These are phyloP conservation scores for Sporothrix humicola DNA, from an alignment of 2,329 filamentous ascomycete species.

Conservation along the genomic window DNA sequence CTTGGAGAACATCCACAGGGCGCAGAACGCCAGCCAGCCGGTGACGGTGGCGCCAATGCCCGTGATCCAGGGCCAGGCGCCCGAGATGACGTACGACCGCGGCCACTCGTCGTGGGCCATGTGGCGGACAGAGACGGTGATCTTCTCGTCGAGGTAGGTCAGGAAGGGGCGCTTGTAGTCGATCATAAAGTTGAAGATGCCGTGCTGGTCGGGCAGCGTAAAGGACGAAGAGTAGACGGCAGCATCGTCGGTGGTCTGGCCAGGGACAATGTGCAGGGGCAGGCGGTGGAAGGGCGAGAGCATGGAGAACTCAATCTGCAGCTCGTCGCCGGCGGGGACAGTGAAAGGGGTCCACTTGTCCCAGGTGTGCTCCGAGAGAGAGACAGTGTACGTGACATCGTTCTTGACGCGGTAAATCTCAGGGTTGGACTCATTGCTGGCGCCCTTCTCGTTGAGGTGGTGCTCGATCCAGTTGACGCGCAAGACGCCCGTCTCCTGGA, in stretches of 20 bases:
- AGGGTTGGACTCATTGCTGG: constrained; percentile 72
- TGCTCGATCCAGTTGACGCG: constrained; percentile 85
- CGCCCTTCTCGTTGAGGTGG: constrained; percentile 63
- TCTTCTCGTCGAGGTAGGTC: constrained; percentile 89
- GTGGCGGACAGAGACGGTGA: constrained; percentile 91
- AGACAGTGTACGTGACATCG: constrained; percentile 87
- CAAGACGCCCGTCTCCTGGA: constrained; percentile 90
- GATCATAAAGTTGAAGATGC: constrained; percentile 97
- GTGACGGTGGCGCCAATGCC: constrained; percentile 83
- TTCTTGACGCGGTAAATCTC: constrained; percentile 95
- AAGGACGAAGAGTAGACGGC: constrained; percentile 78
- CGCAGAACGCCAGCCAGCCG: constrained; percentile 85
- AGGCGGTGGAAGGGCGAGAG: constrained; percentile 96
- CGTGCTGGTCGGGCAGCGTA: constrained; percentile 91
- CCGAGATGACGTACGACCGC: constrained; percentile 85
- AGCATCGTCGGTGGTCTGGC: constrained; percentile 64
- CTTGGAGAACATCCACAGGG: constrained; percentile 80
- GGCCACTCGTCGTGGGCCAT: constrained; percentile 98
- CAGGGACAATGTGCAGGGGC: constrained; percentile 62
- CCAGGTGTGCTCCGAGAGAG: constrained; percentile 82
- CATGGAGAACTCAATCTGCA: constrained; percentile 99
- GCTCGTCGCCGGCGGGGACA: constrained; percentile 69
- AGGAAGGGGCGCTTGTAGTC: constrained; percentile 97
- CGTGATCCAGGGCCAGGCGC: constrained; percentile 92
- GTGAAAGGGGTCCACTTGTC: constrained; percentile 77